These are phyloP conservation scores for Penicillium cataractarum DNA, from an alignment of 495 filamentous ascomycete species.

Conservation along the genomic window DNA sequence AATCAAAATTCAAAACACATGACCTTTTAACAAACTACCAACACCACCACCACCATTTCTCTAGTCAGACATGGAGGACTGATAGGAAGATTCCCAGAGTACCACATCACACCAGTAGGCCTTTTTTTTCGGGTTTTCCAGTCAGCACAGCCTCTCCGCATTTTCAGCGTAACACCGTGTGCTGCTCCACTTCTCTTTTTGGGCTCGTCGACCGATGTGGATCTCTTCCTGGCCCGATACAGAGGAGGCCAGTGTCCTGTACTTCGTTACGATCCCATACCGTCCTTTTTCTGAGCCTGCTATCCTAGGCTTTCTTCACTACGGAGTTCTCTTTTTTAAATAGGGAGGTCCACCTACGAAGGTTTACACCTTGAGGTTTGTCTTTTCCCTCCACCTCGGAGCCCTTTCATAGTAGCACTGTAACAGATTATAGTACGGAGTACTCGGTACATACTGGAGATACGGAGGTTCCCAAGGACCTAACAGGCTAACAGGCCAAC, in stretches of 20 bases:
- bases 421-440: too few species aligned
- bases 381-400: neutral
- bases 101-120: neutral
- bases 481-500: too few species aligned
- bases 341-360: neutral
- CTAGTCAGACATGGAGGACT: neutral
- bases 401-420: too few species aligned
- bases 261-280: constrained; percentile 7
- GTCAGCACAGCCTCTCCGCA: constrained; percentile 19
- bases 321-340: neutral
- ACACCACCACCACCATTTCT: neutral
- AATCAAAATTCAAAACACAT: neutral
- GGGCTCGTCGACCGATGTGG: constrained; percentile 18
- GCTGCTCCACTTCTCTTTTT: constrained; percentile 20
- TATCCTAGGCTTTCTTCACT: neutral
- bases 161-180: constrained; percentile 19
- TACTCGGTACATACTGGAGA: neutral
- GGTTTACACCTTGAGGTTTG: neutral
- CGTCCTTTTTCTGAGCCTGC: neutral
- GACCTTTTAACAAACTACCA: neutral
- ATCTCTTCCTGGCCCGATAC: constrained; percentile 4
- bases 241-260: constrained; percentile 13
- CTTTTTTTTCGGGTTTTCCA: constrained; percentile 1
- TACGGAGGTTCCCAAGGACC: neutral
- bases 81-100: neutral